Conservation (phyloP, 73 alveolate genomes). For the Blepharisma japonicum region DNA sequence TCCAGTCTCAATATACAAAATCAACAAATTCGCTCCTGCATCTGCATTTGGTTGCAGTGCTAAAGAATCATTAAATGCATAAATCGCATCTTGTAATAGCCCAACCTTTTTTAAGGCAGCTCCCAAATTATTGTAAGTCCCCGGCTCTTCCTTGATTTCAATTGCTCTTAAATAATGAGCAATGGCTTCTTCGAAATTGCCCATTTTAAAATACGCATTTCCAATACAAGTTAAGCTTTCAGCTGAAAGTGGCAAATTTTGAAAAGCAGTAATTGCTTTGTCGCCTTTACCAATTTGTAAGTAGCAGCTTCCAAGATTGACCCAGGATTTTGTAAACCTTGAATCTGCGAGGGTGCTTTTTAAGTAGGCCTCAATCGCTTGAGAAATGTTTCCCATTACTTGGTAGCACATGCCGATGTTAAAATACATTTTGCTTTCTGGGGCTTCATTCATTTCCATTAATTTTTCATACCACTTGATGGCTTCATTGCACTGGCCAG, state of each 20-base stretch:
- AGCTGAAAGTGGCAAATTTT: background rate
- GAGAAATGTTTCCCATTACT: background rate
- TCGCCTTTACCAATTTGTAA: background rate
- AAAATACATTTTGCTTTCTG: background rate
- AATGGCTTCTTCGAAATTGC: slow-evolving; percentile 18
- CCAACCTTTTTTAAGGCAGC: slow-evolving; percentile 25
- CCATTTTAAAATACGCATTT: background rate
- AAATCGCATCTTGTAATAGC: slow-evolving; percentile 23
- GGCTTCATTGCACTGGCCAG: background rate
- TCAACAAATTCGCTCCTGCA: slow-evolving; percentile 5
- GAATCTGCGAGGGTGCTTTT: slow-evolving; percentile 7
- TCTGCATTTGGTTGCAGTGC: background rate
- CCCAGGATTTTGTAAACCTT: slow-evolving; percentile 10
- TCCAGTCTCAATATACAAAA: background rate
- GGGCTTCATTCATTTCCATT: background rate
- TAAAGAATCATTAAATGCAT: slow-evolving; percentile 24
- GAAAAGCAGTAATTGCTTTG: slow-evolving; percentile 2
- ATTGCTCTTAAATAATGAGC: background rate
- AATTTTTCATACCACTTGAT: background rate
- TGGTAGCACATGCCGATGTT: slow-evolving; percentile 28
- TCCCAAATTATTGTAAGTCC: slow-evolving; percentile 23
- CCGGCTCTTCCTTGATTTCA: background rate
- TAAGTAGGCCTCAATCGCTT: background rate
- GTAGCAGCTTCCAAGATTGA: slow-evolving; percentile 4
- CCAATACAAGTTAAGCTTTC: background rate